Base-by-base conservation (phyloP, 345 rosid species). In the Brassica juncea region DNA sequence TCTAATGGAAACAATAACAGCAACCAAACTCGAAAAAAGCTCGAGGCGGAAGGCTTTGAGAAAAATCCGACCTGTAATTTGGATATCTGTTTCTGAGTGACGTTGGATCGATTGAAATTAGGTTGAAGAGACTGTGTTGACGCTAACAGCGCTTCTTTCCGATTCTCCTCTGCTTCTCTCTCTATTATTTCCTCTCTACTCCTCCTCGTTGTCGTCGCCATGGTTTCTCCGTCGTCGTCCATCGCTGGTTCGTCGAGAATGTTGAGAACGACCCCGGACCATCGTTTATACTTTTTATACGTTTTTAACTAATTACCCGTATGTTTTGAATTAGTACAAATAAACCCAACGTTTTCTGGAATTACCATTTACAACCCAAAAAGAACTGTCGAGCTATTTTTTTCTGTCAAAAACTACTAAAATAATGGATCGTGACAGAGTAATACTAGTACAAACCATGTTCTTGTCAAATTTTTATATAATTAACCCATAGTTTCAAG, bases 61-160 rank as follows among this genome's bases (percentile, higher is more conserved):
- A 15, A 23, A 0, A 34, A 68, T 25, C 65, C 0, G 71, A 88
- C 97, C 72, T 82, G 91, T 47, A 91, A 81, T 83, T 89, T 89
- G 34, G 89, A 82, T 37, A 88, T 76, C 81, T 88, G 92, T 19
- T 83, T 80, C 49, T 73, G 70, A 16, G 87, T 70, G 66, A 87
- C 71, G 62, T 82, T 83, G 52, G 78, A 63, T 77, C 82, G 64
- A 52, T 81, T 87, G 79, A 83, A 85, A 84, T 79, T 72, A 52
- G 88, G 78, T 11, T 74, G 88, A 11, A 86, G 80, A 83, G 78
- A 58, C 19, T 65, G 75, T 21, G 86, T 71, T 2, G 94, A 88
- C 9, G 89, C 86, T 14, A 89, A 80, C 27, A 86, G 81, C 6
- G 76, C 82, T 84, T 88, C 97, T 77, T 88, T 87, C 49, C 83